Conservation (phyloP, 2,329 filamentous ascomycete species). For the Rutstroemia sp. region DNA sequence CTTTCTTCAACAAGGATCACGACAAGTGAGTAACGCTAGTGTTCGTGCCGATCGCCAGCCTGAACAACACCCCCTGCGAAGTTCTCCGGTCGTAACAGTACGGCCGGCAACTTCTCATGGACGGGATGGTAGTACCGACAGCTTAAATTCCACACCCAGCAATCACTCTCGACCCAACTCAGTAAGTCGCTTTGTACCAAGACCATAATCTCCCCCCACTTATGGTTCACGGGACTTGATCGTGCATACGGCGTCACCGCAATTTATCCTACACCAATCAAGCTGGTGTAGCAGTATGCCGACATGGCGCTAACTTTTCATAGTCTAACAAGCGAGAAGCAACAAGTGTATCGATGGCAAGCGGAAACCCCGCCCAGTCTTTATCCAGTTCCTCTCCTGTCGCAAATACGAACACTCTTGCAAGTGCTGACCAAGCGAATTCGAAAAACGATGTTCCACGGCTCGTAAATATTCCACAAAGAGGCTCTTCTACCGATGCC, state of each 20-base stretch:
- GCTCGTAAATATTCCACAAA: constrained; percentile 50
- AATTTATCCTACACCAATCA: constrained; percentile 29
- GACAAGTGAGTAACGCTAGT: constrained; percentile 25
- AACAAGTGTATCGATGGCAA: constrained; percentile 34
- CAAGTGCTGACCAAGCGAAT: constrained; percentile 36
- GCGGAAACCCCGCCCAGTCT: constrained; percentile 37
- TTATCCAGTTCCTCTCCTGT: constrained; percentile 26
- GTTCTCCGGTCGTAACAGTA: constrained; percentile 24
- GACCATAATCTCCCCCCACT: constrained; percentile 2
- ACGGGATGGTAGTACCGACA: constrained; percentile 55
- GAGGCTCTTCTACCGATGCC: constrained; percentile 50
- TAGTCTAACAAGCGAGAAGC: constrained; percentile 54
- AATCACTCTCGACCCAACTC: constrained; percentile 54
- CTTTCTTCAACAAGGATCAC: constrained; percentile 23
- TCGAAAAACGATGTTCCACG: constrained; percentile 47
- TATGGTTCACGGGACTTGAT: constrained; percentile 11
- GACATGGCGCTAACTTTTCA: constrained; percentile 38
- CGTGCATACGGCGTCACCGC: constrained; percentile 17
- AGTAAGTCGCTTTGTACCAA: constrained; percentile 43
- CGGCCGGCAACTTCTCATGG: constrained; percentile 25
- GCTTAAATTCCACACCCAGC: constrained; percentile 50
- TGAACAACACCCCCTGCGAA: constrained; percentile 28
- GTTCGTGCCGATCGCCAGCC: constrained; percentile 26
- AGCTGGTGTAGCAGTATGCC: constrained; percentile 16
- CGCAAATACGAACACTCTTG: constrained; percentile 15